Evolutionary conservation across 495 filamentous ascomycete species (phyloP).

Genomic region (Trypethelium eluteriae): DNA sequence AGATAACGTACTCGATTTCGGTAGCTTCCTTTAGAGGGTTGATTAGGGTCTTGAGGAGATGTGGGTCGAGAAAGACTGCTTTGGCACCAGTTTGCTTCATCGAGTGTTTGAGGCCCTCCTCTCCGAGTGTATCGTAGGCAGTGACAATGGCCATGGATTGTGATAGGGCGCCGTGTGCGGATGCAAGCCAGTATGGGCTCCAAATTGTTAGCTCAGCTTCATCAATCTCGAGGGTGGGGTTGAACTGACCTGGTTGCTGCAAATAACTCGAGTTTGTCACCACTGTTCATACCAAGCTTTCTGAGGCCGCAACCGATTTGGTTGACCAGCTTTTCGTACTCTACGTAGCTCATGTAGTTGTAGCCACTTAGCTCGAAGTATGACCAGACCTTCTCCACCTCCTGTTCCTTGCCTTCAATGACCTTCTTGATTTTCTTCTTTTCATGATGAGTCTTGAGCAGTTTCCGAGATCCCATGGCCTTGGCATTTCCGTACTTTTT

Average conservation of each 20-base stretch:
- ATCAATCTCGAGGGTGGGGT: background rate
- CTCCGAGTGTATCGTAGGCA: slow-evolving; percentile 93
- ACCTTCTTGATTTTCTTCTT: slow-evolving; percentile 97
- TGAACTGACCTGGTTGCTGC: slow-evolving; percentile 54
- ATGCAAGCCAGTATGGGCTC: slow-evolving; percentile 35
- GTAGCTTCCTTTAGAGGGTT: slow-evolving; percentile 77
- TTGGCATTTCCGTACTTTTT: slow-evolving; percentile 83
- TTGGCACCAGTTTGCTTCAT: slow-evolving; percentile 78
- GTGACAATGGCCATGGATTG: slow-evolving; percentile 94
- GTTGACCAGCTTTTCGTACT: slow-evolving; percentile 72
- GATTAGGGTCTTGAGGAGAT: slow-evolving; percentile 69
- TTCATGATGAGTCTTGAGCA: slow-evolving; percentile 81
- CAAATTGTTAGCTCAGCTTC: background rate
- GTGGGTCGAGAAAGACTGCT: slow-evolving; percentile 84
- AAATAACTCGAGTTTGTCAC: slow-evolving; percentile 76
- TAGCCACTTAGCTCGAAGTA: slow-evolving; percentile 91
- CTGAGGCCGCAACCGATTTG: slow-evolving; percentile 64
- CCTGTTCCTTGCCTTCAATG: slow-evolving; percentile 77
- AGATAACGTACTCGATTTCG: slow-evolving; percentile 75
- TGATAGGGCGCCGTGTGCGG: slow-evolving; percentile 48
- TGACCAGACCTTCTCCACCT: slow-evolving; percentile 93
- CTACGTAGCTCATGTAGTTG: slow-evolving; percentile 75
- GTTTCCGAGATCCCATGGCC: slow-evolving; percentile 68
- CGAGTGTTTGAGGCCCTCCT: slow-evolving; percentile 87
- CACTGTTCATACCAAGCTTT: slow-evolving; percentile 68